phyloP scores from a whole-genome alignment of 768 basidiomycete genomes.

The Fomitopsis serialis region DNA sequence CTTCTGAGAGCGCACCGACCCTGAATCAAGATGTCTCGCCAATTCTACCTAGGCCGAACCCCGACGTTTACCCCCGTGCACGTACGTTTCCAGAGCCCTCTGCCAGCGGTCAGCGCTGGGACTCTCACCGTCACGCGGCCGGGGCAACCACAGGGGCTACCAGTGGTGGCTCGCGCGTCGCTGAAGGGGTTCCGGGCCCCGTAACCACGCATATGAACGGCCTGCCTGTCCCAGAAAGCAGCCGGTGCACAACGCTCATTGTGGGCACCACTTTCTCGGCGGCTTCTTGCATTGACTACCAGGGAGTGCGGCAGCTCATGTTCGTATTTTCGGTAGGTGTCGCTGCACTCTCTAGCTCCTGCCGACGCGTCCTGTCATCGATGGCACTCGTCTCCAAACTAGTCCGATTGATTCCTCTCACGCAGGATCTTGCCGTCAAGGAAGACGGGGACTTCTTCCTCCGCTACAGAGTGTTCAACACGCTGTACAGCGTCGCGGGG shows the following conservation, averaged over 20 bases:
- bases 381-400: too few relatives aligned
- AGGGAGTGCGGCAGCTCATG: conserved; percentile 45
- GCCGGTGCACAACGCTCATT: conserved; percentile 45
- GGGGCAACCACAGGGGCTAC: background rate
- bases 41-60: too few relatives aligned
- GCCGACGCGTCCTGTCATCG: too few relatives aligned
- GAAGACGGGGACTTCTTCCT: conserved; percentile 61
- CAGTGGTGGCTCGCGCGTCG: background rate
- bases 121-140: too few relatives aligned
- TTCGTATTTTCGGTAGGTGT: conserved; percentile 56
- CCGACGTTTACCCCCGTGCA: too few relatives aligned
- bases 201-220: conserved; percentile 37
- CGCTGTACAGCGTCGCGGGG: conserved; percentile 22
- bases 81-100: too few relatives aligned
- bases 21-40: too few relatives aligned
- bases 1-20: too few relatives aligned
- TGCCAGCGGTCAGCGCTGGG: too few relatives aligned
- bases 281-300: conserved; percentile 23
- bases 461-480: conserved; percentile 63
- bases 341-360: too few relatives aligned
- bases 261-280: conserved; percentile 50
- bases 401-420: too few relatives aligned
- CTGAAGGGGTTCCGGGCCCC: conserved; percentile 17
- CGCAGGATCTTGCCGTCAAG: conserved; percentile 63
- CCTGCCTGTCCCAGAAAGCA: conserved; percentile 39